Percentiles rank a stretch among this genome's conserved stretches.
These are phyloP conservation scores for Chlorokybus atmophyticus DNA, from an alignment of 139 green algal genomes.

Conservation along the genomic window DNA sequence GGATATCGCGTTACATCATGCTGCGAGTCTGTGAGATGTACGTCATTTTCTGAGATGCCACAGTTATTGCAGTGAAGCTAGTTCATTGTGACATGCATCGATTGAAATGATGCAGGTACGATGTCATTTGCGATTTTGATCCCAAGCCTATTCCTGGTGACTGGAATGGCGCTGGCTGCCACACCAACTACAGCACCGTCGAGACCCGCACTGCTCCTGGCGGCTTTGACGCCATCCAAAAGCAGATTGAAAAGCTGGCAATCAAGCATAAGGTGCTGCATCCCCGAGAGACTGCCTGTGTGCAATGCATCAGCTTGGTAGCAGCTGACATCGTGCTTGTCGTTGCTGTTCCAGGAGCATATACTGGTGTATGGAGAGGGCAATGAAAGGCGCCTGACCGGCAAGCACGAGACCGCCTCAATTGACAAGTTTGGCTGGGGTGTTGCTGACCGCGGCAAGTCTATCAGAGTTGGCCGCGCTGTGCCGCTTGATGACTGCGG, in stretches of 20 bases:
- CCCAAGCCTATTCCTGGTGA: slow-evolving; percentile 86
- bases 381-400: slow-evolving; percentile 95
- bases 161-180: slow-evolving; percentile 95
- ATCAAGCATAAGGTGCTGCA: too few species aligned
- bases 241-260: slow-evolving; percentile 78
- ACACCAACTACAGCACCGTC: slow-evolving; percentile 82
- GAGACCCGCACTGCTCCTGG: slow-evolving; percentile 30
- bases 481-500: slow-evolving; percentile 76
- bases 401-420: slow-evolving; percentile 77
- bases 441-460: slow-evolving; percentile 90
- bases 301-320: too few species aligned
- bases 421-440: slow-evolving; percentile 93
- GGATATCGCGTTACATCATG: slow-evolving; percentile 90
- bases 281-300: too few species aligned
- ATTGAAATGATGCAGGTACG: background rate
- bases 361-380: slow-evolving; percentile 72
- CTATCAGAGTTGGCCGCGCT: slow-evolving; percentile 74
- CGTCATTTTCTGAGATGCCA: slow-evolving; percentile 75
- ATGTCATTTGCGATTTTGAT: slow-evolving; percentile 84
- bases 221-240: slow-evolving; percentile 63
- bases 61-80: too few species aligned
- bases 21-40: slow-evolving; percentile 74
- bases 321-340: too few species aligned
- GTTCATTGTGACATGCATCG: background rate
- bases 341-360: too few species aligned